Evolutionary conservation across 148 eudicot species (phyloP), one percentile per base, ranked within the genome.

Genomic region (Pouteria glomerata): DNA sequence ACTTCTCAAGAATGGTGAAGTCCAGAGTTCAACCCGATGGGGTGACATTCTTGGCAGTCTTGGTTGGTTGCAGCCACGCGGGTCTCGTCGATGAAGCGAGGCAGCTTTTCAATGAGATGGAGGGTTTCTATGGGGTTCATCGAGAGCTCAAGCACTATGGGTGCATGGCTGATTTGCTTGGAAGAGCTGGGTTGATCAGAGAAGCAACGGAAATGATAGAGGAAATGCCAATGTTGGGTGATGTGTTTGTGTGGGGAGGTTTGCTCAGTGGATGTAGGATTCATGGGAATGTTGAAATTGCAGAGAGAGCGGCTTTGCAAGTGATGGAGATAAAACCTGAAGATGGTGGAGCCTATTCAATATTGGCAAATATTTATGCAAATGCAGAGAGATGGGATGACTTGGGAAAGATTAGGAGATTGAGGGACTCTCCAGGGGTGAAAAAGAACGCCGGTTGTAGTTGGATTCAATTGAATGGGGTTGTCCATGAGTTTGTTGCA

Each of bases 141-240:
- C 83, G 82, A 63, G 98, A 92, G 85, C 82, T 85, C 53, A 90
- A 92, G 82, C 98, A 90, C 70, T 90, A 86, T 50, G 96, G 96
- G 7, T 88, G 88, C 83, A 90, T 92, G 98, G 96, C 89, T 51
- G 98, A 92, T 82, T 72, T 92, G 80, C 80, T 83, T 63, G 88
- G 87, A 7, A 86, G 93, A 53, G 91, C 93, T 64, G 98, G 96
- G 48, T 80, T 90, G 74, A 85, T 88, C 37, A 44, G 44, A 63
- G 93, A 92, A 77, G 96, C 90, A 1, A 34, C 82, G 66, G 78
- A 83, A 60, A 86, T 92, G 98, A 85, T 92, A 61, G 83, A 82
- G 68, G 52, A 41, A 3, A 90, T 90, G 98, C 93, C 93, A 48
- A 60, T 85, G 69, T 58, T 37, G 34, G 93, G 98, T 8, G 98